Base-by-base conservation (phyloP, 192 early-diverging fungal genomes). In the Chytriomyces sp. region DNA sequence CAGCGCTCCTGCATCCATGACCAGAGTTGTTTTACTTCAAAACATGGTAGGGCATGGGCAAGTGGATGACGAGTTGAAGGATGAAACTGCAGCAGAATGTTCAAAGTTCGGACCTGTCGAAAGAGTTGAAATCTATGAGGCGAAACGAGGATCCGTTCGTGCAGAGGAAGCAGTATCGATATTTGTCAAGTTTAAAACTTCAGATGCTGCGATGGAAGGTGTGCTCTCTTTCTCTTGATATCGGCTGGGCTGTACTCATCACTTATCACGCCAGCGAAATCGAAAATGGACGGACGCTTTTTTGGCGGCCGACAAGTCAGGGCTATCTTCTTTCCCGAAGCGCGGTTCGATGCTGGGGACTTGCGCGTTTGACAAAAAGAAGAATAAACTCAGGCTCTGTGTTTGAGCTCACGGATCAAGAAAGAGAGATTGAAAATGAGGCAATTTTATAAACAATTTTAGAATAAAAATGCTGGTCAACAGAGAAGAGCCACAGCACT, bases 41-140 rank as follows among this genome's bases (percentile, higher is more conserved):
- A 93, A 93, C 63, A 93, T 93, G 91, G 91, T 93, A 11, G 90
- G 90, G 6, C 89, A 89, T 20, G 92, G 90, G 5, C 90, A 94
- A 79, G 93, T 94, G 0, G 93, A 95, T 63, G 91, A 91, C 64
- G 81, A 80, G 44, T 75, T 95, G 61, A 84, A 93, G 75, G 81
- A 89, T 50, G 93, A 95, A 78, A 94, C 93, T 16, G 89, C 91
- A 5, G 88, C 86, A 11, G 93, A 95, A 73, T 95, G 93, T 77
- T 80, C 82, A n/a, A 90, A 92, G 68, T 95, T 89, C 75, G 93
- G 93, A 1, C 72, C 80, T n/a, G 93, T 94, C 1, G 89, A 88
- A 24, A 77, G 83, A 46, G 92, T 91, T 64, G 76, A 90, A 16
- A 89, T 93, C 18, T 91, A 83, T 75, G 91, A 93, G 84, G 87